Conservation (phyloP, 2,329 filamentous ascomycete species). For the Colletotrichum tamarilloi region DNA sequence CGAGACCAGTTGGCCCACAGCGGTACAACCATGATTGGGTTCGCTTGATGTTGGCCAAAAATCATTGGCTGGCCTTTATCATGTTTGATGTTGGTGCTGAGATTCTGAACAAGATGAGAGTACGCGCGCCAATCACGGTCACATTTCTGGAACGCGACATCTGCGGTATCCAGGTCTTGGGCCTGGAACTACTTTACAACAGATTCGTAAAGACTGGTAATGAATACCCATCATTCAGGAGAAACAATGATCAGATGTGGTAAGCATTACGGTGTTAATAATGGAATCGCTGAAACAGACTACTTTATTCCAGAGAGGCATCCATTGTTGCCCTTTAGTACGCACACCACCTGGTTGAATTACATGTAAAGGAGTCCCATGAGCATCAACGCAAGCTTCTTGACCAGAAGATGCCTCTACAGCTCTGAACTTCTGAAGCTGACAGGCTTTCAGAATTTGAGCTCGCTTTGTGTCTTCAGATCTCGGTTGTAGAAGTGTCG, state of each 20-base stretch:
- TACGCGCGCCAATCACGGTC: neutral
- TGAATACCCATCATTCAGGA: neutral
- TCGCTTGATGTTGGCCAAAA: neutral
- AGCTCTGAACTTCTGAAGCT: too few relatives aligned
- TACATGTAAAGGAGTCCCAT: neutral
- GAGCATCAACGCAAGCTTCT: neutral
- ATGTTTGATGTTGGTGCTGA: too few relatives aligned
- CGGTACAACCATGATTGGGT: neutral
- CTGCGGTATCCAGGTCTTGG: neutral
- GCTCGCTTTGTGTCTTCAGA: constrained; percentile 20
- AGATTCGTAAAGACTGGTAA: neutral
- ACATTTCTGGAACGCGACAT: neutral
- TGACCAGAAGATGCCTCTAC: neutral
- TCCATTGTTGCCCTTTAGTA: neutral
- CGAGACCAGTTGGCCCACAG: neutral
- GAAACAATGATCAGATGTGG: neutral
- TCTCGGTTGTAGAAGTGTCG: constrained; percentile 39
- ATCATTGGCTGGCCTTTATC: neutral
- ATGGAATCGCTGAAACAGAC: neutral
- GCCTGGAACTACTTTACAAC: neutral
- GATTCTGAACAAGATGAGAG: too few relatives aligned
- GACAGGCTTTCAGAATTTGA: neutral
- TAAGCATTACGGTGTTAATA: neutral
- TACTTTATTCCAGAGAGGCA: neutral
- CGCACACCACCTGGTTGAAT: too few relatives aligned